These are phyloP conservation scores for Plasmodium falciparum DNA, from an alignment of 169 alveolate genomes.

Conservation along the genomic window DNA sequence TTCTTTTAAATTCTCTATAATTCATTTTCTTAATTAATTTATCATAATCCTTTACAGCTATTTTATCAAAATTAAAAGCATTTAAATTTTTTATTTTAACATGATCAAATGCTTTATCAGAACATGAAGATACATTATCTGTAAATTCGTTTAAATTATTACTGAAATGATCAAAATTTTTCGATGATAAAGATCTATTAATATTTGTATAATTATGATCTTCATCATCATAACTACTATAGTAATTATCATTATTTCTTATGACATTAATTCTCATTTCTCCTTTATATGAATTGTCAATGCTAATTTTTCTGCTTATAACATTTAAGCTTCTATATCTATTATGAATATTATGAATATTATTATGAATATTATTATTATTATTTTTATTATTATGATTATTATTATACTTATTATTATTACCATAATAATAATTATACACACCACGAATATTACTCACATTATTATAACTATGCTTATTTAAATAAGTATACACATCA, in stretches of 20 bases:
- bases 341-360: background rate
- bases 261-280: slow-evolving; percentile 60
- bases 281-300: slow-evolving; percentile 14
- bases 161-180: slow-evolving; percentile 33
- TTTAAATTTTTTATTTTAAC: slow-evolving; percentile 36
- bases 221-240: slow-evolving; percentile 68
- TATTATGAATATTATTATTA: slow-evolving; percentile 19
- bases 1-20: slow-evolving; percentile 71
- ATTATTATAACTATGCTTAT: slow-evolving; percentile 6
- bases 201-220: slow-evolving; percentile 22
- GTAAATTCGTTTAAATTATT: slow-evolving; percentile 48
- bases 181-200: slow-evolving; percentile 32
- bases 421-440: slow-evolving; percentile 7
- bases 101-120: slow-evolving; percentile 35
- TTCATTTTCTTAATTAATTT: slow-evolving; percentile 65
- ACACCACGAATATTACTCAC: background rate
- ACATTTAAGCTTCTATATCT: slow-evolving; percentile 19
- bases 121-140: slow-evolving; percentile 40
- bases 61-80: slow-evolving; percentile 71
- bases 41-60: slow-evolving; percentile 53
- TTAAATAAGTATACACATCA: slow-evolving; percentile 27
- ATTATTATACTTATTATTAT: slow-evolving; percentile 12
- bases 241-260: slow-evolving; percentile 47
- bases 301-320: slow-evolving; percentile 1
- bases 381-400: slow-evolving; percentile 14